phyloP scores from a whole-genome alignment of 2,329 filamentous ascomycete species.

The Trichophyton simii region DNA sequence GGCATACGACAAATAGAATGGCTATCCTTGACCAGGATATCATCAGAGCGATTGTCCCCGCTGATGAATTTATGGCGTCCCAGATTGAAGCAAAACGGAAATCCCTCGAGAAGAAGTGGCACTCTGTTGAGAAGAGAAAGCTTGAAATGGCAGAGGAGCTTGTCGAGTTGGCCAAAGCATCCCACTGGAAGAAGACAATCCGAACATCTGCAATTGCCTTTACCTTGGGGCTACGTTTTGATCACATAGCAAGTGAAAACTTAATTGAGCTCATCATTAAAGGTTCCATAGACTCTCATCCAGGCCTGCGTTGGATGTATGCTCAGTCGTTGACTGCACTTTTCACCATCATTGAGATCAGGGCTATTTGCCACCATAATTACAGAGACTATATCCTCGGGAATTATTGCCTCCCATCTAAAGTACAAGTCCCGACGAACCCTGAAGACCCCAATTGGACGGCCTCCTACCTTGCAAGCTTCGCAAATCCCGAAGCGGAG shows the following conservation, averaged over 20 bases:
- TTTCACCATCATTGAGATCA: constrained; percentile 77
- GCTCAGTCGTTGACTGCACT: constrained; percentile 64
- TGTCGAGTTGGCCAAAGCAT: constrained; percentile 59
- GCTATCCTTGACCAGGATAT: constrained; percentile 63
- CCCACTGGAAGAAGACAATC: constrained; percentile 94
- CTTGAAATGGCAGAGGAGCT: constrained; percentile 67
- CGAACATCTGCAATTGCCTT: constrained; percentile 82
- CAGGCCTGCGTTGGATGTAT: constrained; percentile 69
- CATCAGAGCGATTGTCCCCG: constrained; percentile 59
- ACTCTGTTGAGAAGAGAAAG: constrained; percentile 73
- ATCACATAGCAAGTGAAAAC: constrained; percentile 66
- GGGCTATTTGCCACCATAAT: constrained; percentile 72
- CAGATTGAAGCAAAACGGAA: constrained; percentile 55
- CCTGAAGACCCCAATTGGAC: constrained; percentile 71
- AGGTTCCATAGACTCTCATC: constrained; percentile 82
- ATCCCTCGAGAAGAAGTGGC: constrained; percentile 62
- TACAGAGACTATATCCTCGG: constrained; percentile 79
- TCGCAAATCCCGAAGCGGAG: constrained; percentile 63
- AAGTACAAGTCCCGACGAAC: constrained; percentile 59
- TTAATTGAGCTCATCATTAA: constrained; percentile 72
- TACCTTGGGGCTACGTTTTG: constrained; percentile 83
- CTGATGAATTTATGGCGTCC: constrained; percentile 45
- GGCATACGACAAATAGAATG: constrained; percentile 74
- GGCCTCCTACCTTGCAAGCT: constrained; percentile 60
- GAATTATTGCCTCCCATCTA: constrained; percentile 64